A percentile compares a stretch with the other conserved stretches of the same genome.
phyloP scores from a whole-genome alignment of 2,329 filamentous ascomycete genomes.

The Fusarium nisikadoi region DNA sequence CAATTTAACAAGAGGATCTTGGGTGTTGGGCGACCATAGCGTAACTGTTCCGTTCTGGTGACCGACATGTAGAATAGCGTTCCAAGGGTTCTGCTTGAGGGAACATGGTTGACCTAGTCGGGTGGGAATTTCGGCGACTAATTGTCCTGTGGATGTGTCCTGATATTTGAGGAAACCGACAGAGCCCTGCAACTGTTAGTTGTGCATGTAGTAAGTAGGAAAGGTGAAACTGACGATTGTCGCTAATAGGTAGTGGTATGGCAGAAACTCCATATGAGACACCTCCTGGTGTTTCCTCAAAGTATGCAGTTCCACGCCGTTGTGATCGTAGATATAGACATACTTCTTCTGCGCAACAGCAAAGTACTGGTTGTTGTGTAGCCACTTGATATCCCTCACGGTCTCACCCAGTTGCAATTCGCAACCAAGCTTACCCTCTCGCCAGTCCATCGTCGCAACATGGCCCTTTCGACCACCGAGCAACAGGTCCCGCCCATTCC shows the following conservation, averaged over 20 bases:
- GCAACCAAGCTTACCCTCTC: slow-evolving; percentile 88
- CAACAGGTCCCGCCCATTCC: slow-evolving; percentile 87
- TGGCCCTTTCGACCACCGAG: slow-evolving; percentile 92
- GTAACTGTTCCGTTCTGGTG: slow-evolving; percentile 96
- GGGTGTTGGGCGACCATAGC: slow-evolving; percentile 93
- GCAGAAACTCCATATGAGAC: slow-evolving; percentile 92
- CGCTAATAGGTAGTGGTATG: slow-evolving; percentile 93
- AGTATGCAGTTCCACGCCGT: slow-evolving; percentile 92
- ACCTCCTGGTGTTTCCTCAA: slow-evolving; percentile 91
- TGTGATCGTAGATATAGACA: slow-evolving; percentile 94
- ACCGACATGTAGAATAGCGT: slow-evolving; percentile 90
- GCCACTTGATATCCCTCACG: slow-evolving; percentile 86
- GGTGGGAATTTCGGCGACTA: slow-evolving; percentile 87
- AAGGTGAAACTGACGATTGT: slow-evolving; percentile 72
- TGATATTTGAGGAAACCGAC: slow-evolving; percentile 92
- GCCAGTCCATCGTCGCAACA: slow-evolving; percentile 96
- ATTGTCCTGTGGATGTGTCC: slow-evolving; percentile 91
- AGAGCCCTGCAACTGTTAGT: slow-evolving; percentile 65
- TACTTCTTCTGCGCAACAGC: slow-evolving; percentile 96
- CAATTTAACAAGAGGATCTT: slow-evolving; percentile 88
- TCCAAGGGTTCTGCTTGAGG: slow-evolving; percentile 88
- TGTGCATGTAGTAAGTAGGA: fast-evolving
- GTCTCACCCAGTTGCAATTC: slow-evolving; percentile 93
- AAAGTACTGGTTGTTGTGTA: slow-evolving; percentile 95
- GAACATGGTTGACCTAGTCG: slow-evolving; percentile 85